Evolutionary conservation across 208 protist genomes (phyloP).

Genomic region (Acanthamoeba lenticulata): DNA sequence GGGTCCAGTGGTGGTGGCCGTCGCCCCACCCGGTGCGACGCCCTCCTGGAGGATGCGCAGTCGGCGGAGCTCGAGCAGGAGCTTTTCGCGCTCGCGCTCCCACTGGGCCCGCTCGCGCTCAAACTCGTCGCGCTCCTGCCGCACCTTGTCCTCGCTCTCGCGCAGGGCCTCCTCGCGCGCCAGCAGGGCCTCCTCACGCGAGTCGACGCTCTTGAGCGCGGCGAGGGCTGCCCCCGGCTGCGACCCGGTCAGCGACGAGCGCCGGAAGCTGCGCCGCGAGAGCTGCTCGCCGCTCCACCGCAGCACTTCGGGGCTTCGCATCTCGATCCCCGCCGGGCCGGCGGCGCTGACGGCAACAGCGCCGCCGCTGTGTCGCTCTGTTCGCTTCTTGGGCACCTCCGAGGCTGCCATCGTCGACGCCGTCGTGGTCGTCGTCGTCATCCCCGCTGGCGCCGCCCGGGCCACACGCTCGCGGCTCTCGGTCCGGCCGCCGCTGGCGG

Average conservation of each 20-base stretch:
- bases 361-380: not conserved
- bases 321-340: not conserved
- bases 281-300: slow-evolving; percentile 16
- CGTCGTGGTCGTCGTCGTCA: not conserved
- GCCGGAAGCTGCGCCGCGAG: not conserved
- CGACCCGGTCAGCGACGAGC: slow-evolving; percentile 13
- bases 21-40: not conserved
- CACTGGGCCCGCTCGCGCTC: slow-evolving; percentile 34
- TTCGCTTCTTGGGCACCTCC: not conserved
- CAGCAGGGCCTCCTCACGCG: not conserved
- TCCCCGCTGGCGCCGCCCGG: not conserved
- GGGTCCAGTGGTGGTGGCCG: not conserved
- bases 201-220: too few relatives aligned
- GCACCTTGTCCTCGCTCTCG: slow-evolving; percentile 29
- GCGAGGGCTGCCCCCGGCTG: not conserved
- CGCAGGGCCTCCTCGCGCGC: slow-evolving; percentile 2
- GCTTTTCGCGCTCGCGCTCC: slow-evolving; percentile 27
- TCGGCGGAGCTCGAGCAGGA: slow-evolving; percentile 15
- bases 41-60: not conserved
- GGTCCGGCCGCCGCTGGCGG: not conserved
- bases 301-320: not conserved
- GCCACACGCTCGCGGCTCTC: not conserved
- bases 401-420: not conserved
- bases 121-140: slow-evolving; percentile 34
- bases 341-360: not conserved